Base-by-base conservation (phyloP, 176 grass and related monocot species). In the Eleusine indica region DNA sequence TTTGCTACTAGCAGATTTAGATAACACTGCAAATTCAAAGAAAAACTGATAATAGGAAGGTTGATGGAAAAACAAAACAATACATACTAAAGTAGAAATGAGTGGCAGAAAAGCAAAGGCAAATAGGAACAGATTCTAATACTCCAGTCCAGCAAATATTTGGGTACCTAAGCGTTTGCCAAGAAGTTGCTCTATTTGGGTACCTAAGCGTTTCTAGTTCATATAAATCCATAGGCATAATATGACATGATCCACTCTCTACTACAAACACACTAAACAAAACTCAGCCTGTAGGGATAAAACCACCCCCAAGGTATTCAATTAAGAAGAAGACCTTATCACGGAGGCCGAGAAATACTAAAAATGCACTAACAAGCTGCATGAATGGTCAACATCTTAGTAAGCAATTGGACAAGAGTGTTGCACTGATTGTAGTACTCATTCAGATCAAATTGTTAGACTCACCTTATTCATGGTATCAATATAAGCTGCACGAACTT, bases 401-500 rank as follows among this genome's bases (percentile, higher is more conserved):
- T 29, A 70, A 14, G 60, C 53, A 56, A 64, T 44, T 83, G 38
- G 58, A 65, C 17, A 46, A 77, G 52, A 21, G 15, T 25, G 44
- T 71, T 70, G 32, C n/a, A 4, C 21, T 89, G 63, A 71, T 60
- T 32, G 25, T 57, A 46, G 15, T 66, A 56, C 6, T 53, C 57
- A 73, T 49, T 54, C 30, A 85, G 53, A 88, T 79, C 68, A 78
- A 18, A 70, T 9, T 68, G 84, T 21, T n/a, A 71, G 30, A 81
- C 69, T 88, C 89, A 98, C 96, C 96, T 96, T 98, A 74, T 96
- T 98, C 96, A 98, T 98, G 47, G 96, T 98, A 85, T 98, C 96
- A 79, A 98, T 87, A 93, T 98, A 98, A 49, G 89, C 96, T 15
- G 89, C 89, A 63, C 86, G 93, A 85, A 98, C 91, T 89, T 98